Base-by-base conservation (phyloP, 371 early-diverging fungal species). In the Dichotomocladium elegans region DNA sequence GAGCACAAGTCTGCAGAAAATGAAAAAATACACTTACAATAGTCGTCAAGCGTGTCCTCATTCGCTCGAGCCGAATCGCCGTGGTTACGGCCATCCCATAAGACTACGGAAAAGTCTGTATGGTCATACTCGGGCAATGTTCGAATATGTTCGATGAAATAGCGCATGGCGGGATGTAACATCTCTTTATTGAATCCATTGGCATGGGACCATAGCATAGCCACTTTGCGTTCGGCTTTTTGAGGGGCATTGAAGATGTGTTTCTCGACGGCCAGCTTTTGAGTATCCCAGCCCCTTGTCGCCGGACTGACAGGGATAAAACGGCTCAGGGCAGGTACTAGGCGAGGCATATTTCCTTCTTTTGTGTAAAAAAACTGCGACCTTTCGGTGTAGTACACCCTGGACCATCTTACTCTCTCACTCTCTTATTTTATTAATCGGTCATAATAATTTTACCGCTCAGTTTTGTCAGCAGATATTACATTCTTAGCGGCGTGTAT, bases 21-120 rank as follows among this genome's bases (percentile, higher is more conserved):
- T n/a, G n/a, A n/a, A n/a, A n/a, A 9, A 3, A 2, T 2, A 17
- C 17, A 9, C 51, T 64, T 67, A 69, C 72, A 75, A 15, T 41
- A 58, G 0, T 60, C 53, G 4, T 27, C 17, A 40, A 64, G 60
- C 8, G 47, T 51, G 25, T 56, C 68, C 10, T 63, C 58, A 33
- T 76, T 76, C 11, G 66, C 12, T 2, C 70, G 60, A 15, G 70
- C 72, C 11, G 72, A 72, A 47, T 76, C 76, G 11, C 76, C 76
- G 51, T 76, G 76, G 25, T 56, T 68, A 52, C 74, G 71, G 10
- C 65, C 64, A 43, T 74, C 74, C 69, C 68, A 74, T 7, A 56
- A 55, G 15, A 64, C 47, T 29, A 70, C 52, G 5, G 57, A 49
- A 29, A 76, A 49, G n/a, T 66, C 62, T 1, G 49, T 56, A 19